Percentiles rank a stretch among this genome's conserved stretches.
These are phyloP conservation scores for Crithidia thermophila DNA, from an alignment of 208 protist species.

Conservation along the genomic window DNA sequence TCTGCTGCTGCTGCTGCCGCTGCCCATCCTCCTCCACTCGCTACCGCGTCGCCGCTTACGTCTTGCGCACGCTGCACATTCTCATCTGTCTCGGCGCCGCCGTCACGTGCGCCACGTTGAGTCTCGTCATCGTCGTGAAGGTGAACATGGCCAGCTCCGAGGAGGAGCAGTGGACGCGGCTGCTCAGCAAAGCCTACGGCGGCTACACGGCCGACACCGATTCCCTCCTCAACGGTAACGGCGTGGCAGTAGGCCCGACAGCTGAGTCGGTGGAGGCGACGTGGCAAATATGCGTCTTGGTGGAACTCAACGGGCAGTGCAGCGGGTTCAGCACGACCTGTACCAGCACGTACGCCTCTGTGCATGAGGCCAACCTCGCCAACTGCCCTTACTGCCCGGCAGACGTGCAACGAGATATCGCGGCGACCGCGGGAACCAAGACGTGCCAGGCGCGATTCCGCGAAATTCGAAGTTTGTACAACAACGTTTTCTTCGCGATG, in stretches of 20 bases:
- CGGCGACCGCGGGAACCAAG: background rate
- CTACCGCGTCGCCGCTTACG: background rate
- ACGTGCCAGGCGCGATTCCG: background rate
- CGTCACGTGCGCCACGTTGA: background rate
- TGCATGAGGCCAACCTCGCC: background rate
- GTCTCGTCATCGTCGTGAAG: background rate
- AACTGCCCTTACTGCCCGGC: background rate
- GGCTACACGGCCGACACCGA: background rate
- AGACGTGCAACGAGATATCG: background rate
- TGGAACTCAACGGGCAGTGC: background rate
- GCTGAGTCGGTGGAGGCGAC: background rate
- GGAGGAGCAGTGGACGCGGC: background rate
- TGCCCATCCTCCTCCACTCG: too few relatives aligned
- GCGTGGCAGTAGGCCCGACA: too few relatives aligned
- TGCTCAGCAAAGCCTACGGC: background rate
- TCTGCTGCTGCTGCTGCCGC: too few relatives aligned
- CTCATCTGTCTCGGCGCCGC: background rate
- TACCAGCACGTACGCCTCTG: background rate
- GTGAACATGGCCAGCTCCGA: background rate
- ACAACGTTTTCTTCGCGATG: background rate
- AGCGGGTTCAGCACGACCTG: background rate
- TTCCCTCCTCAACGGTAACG: too few relatives aligned
- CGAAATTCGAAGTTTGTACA: background rate
- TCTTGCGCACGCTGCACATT: background rate
- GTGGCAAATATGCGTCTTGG: background rate